Conservation (phyloP, 2,329 filamentous ascomycete species). For the Aspergillus alliaceus region DNA sequence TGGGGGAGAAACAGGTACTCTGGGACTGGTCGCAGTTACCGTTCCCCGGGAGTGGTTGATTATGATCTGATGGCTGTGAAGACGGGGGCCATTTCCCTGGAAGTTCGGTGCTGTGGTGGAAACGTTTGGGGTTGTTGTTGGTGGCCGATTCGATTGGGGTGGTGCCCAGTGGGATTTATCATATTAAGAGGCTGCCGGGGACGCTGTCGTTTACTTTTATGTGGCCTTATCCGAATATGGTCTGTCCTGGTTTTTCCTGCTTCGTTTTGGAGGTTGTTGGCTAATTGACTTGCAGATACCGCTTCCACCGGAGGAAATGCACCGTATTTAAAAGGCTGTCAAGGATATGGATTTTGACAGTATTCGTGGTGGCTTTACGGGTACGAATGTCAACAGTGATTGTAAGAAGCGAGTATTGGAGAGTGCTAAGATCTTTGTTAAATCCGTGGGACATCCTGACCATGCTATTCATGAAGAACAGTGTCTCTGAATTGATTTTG, state of each 20-base stretch:
- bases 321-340: constrained; percentile 69
- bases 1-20: constrained; percentile 32
- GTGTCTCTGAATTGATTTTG: constrained; percentile 5
- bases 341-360: constrained; percentile 62
- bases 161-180: constrained; percentile 52
- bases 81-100: constrained; percentile 77
- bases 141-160: constrained; percentile 76
- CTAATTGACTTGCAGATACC: constrained; percentile 61
- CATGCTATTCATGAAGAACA: constrained; percentile 32
- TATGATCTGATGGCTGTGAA: constrained; percentile 63
- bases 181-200: constrained; percentile 37
- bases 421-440: constrained; percentile 74
- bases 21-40: constrained; percentile 36
- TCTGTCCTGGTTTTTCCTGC: constrained; percentile 20
- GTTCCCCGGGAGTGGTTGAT: neutral
- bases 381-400: constrained; percentile 59
- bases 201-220: constrained; percentile 66
- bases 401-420: constrained; percentile 68
- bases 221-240: constrained; percentile 71
- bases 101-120: constrained; percentile 65
- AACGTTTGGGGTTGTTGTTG: constrained; percentile 61
- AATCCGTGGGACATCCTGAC: constrained; percentile 37
- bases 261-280: constrained; percentile 13
- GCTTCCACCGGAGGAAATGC: constrained; percentile 62
- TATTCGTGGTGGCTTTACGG: constrained; percentile 67